Conservation (phyloP, 2,329 filamentous ascomycete genomes). For the Camptophora hylomeconis region DNA sequence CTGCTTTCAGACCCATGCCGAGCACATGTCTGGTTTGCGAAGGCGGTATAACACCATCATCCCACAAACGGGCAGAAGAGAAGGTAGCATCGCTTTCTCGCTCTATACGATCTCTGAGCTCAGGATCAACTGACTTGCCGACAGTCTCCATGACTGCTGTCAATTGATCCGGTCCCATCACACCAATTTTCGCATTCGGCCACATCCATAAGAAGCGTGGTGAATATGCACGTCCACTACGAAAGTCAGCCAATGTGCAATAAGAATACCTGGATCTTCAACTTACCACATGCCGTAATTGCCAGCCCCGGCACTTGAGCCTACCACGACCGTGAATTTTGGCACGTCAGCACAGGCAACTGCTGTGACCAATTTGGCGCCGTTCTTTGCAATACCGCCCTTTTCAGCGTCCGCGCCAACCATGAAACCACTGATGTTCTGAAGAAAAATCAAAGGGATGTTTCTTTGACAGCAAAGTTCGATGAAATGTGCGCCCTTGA, state of each 20-base stretch:
- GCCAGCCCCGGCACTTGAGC: constrained; percentile 80
- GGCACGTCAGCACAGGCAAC: constrained; percentile 89
- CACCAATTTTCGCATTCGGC: constrained; percentile 90
- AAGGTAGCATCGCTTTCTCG: constrained; percentile 79
- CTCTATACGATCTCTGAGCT: constrained; percentile 73
- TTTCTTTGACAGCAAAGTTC: constrained; percentile 84
- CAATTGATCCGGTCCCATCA: constrained; percentile 75
- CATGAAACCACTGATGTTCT: constrained; percentile 98
- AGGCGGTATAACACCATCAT: constrained; percentile 69
- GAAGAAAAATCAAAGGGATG: constrained; percentile 82
- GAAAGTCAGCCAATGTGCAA: constrained; percentile 26
- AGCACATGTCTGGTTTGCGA: constrained; percentile 62
- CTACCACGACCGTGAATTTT: constrained; percentile 95
- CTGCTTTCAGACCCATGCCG: constrained; percentile 58
- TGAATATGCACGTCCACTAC: constrained; percentile 80
- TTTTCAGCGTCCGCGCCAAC: constrained; percentile 84
- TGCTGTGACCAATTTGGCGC: constrained; percentile 89
- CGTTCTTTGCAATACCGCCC: constrained; percentile 94
- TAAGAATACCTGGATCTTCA: constrained; percentile 5
- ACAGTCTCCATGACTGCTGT: constrained; percentile 90
- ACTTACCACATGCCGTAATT: constrained; percentile 99
- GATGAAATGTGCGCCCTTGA: constrained; percentile 95
- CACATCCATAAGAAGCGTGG: constrained; percentile 91
- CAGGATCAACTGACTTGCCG: constrained; percentile 67
- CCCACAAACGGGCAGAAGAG: constrained; percentile 82